Conservation (phyloP, 2,329 filamentous ascomycete genomes). For the Dactylonectria macrodidyma region DNA sequence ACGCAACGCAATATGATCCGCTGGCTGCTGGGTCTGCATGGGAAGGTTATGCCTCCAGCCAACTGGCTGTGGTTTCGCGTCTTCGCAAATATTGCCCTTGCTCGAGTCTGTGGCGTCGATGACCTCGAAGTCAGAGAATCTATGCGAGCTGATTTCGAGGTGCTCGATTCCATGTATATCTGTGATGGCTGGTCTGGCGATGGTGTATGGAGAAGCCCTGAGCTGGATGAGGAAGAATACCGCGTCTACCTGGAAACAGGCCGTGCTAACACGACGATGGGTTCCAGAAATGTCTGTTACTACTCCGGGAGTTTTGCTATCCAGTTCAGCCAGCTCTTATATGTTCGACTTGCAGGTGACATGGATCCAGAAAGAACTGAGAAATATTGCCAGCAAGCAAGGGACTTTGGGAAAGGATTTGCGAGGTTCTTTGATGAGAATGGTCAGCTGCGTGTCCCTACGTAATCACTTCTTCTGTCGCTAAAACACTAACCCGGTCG, state of each 20-base stretch:
- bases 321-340: constrained; percentile 64
- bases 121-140: constrained; percentile 48
- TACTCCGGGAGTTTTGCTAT: constrained; percentile 68
- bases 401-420: constrained; percentile 57
- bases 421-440: constrained; percentile 63
- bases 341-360: constrained; percentile 55
- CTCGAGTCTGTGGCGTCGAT: constrained; percentile 56
- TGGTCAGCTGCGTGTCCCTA: constrained; percentile 48
- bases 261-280: not conserved
- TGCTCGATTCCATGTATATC: constrained; percentile 61
- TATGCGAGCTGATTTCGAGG: constrained; percentile 58
- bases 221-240: constrained; percentile 56
- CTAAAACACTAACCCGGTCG: too few species aligned
- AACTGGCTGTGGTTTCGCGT: constrained; percentile 68
- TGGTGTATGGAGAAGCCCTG: constrained; percentile 55
- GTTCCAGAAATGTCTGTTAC: constrained; percentile 47
- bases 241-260: not conserved
- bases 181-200: constrained; percentile 63
- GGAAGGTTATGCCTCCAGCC: constrained; percentile 59
- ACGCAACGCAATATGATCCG: constrained; percentile 54
- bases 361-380: constrained; percentile 57
- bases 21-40: constrained; percentile 61
- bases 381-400: constrained; percentile 55
- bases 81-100: constrained; percentile 61
- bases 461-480: too few species aligned